phyloP scores from a whole-genome alignment of 148 eudicot species.

The Rheum nobile region DNA sequence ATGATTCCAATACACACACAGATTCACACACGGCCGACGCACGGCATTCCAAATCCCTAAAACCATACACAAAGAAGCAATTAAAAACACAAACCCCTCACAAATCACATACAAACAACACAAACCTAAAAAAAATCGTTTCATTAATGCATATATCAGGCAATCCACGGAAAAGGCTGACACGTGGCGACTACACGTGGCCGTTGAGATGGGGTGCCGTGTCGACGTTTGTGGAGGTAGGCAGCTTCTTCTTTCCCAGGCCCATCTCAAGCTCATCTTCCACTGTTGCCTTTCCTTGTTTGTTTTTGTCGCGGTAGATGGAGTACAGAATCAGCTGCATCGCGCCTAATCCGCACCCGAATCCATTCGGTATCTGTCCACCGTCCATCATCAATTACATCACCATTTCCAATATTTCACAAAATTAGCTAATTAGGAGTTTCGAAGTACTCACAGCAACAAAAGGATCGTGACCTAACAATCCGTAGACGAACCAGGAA shows the following conservation, averaged over 20 bases:
- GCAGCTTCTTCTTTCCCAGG: not conserved
- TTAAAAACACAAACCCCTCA: not conserved
- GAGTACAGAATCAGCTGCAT: constrained; percentile 54
- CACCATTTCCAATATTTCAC: not conserved
- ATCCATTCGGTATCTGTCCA: constrained; percentile 60
- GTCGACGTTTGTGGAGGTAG: not conserved
- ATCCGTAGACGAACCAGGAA: constrained; percentile 78
- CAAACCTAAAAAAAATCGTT: not conserved
- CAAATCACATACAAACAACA: not conserved
- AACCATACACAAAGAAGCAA: not conserved
- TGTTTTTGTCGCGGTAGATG: constrained; percentile 40
- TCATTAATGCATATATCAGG: not conserved
- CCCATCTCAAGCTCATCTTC: constrained; percentile 42
- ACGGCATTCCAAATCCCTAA: not conserved
- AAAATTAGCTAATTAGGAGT: not conserved
- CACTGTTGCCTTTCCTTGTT: constrained; percentile 14
- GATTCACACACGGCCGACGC: too few species aligned
- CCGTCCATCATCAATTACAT: not conserved
- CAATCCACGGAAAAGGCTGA: not conserved
- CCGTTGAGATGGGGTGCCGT: not conserved
- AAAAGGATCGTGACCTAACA: constrained; percentile 69
- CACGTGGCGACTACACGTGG: constrained; percentile 2
- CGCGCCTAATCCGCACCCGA: constrained; percentile 58
- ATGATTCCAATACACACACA: too few species aligned
- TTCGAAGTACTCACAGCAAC: constrained; percentile 41